Evolutionary conservation across 2,329 filamentous ascomycete genomes (phyloP).

Genomic region (Didymosphaeria variabile): DNA sequence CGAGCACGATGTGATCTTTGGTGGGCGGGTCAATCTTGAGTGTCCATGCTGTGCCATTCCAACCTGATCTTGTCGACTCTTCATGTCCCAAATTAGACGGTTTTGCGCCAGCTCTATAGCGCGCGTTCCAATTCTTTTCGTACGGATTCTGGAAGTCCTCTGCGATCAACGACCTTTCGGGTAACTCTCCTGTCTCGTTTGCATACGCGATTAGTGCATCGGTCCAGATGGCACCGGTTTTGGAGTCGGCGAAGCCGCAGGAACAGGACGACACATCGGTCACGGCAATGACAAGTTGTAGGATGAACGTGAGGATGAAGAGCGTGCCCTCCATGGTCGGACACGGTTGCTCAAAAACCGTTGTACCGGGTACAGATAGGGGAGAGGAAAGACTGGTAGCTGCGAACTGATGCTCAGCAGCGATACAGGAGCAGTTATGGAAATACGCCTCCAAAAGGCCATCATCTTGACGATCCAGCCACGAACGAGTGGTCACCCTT

Average conservation of each 20-base stretch:
- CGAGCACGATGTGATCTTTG: constrained; percentile 49
- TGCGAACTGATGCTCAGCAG: neutral
- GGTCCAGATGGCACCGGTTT: constrained; percentile 49
- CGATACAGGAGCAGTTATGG: neutral
- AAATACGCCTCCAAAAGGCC: neutral
- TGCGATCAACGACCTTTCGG: constrained; percentile 46
- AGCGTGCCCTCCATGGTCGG: neutral
- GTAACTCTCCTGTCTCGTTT: constrained; percentile 51
- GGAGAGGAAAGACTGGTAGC: neutral
- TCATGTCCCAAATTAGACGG: constrained; percentile 47
- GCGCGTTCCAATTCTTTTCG: constrained; percentile 54
- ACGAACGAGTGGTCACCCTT: neutral
- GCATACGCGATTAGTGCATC: constrained; percentile 57
- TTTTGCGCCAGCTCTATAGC: constrained; percentile 52
- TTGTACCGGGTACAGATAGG: neutral
- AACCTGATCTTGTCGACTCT: constrained; percentile 22
- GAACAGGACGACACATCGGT: constrained; percentile 39
- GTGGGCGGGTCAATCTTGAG: constrained; percentile 40
- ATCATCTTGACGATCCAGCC: neutral
- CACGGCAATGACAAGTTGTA: constrained; percentile 11
- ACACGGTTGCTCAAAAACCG: no score
- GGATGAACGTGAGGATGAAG: constrained; percentile 3
- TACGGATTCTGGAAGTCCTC: constrained; percentile 52
- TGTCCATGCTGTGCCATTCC: constrained; percentile 32
- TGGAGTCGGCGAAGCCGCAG: constrained; percentile 54